These are phyloP conservation scores for Wallacemonas sp. DNA, from an alignment of 208 protist genomes.

Conservation along the genomic window DNA sequence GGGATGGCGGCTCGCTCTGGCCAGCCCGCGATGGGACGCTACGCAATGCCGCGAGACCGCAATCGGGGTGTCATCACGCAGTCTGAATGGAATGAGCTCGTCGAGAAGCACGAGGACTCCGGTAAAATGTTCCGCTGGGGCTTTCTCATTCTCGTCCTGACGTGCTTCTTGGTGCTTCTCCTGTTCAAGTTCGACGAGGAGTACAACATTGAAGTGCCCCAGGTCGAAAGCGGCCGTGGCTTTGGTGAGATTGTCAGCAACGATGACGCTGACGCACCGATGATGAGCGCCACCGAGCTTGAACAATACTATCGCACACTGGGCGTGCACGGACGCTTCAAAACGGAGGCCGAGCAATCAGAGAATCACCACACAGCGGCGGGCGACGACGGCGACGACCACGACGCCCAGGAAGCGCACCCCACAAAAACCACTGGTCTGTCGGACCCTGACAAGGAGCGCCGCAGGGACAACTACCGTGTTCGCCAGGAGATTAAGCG, in stretches of 20 bases:
- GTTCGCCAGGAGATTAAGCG: conserved; percentile 72
- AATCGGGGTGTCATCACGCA: conserved; percentile 78
- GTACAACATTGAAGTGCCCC: conserved; percentile 83
- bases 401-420: not conserved
- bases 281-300: conserved; percentile 38
- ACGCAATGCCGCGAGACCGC: conserved; percentile 45
- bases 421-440: not conserved
- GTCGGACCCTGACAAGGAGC: conserved; percentile 54
- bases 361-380: not conserved
- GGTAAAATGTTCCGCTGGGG: conserved; percentile 67
- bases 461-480: conserved; percentile 75
- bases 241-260: conserved; percentile 60
- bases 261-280: conserved; percentile 13
- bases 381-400: conserved; percentile 19
- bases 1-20: not conserved
- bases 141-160: conserved; percentile 58
- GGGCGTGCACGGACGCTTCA: conserved; percentile 61
- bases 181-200: conserved; percentile 86
- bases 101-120: conserved; percentile 77
- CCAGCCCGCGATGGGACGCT: conserved; percentile 23
- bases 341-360: conserved; percentile 1
- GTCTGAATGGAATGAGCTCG: conserved; percentile 75
- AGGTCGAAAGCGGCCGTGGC: conserved; percentile 73
- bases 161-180: conserved; percentile 46
- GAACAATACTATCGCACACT: conserved; percentile 79